These are phyloP conservation scores for Amanita muscaria DNA, from an alignment of 768 basidiomycete genomes.

Conservation along the genomic window DNA sequence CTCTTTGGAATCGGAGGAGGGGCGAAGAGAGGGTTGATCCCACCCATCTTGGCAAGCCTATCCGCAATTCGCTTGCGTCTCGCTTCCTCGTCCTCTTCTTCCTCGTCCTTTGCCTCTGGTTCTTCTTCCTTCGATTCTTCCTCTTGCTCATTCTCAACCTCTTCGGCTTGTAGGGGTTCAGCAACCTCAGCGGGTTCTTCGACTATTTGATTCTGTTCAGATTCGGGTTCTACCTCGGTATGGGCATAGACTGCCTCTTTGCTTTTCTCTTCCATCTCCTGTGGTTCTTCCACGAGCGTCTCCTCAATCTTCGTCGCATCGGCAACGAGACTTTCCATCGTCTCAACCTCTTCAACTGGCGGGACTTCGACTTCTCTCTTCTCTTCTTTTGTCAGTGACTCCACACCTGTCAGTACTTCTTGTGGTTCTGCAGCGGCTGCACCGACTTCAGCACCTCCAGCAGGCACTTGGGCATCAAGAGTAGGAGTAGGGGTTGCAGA, in stretches of 20 bases:
- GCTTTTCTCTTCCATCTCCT: too few species aligned
- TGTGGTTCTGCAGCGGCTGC: constrained; percentile 3
- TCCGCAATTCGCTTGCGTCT: constrained; percentile 53
- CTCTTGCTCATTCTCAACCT: not conserved
- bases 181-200: not conserved
- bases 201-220: not conserved
- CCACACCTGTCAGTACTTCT: not conserved
- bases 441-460: not conserved
- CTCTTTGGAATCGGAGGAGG: constrained; percentile 16
- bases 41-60: constrained; percentile 59
- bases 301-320: not conserved
- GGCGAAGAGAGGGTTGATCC: constrained; percentile 43
- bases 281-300: constrained; percentile 4
- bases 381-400: constrained; percentile 15
- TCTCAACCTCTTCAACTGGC: constrained; percentile 3
- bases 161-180: not conserved
- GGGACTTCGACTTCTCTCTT: constrained; percentile 5
- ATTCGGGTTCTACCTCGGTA: constrained; percentile 5
- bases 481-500: constrained; percentile 7
- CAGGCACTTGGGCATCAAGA: constrained; percentile 10
- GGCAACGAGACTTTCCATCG: not conserved
- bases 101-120: constrained; percentile 22
- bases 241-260: too few species aligned
- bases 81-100: constrained; percentile 44
- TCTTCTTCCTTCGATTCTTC: constrained; percentile 7